These are phyloP conservation scores for Fraxinus nigra DNA, from an alignment of 305 asterid species.

Conservation along the genomic window DNA sequence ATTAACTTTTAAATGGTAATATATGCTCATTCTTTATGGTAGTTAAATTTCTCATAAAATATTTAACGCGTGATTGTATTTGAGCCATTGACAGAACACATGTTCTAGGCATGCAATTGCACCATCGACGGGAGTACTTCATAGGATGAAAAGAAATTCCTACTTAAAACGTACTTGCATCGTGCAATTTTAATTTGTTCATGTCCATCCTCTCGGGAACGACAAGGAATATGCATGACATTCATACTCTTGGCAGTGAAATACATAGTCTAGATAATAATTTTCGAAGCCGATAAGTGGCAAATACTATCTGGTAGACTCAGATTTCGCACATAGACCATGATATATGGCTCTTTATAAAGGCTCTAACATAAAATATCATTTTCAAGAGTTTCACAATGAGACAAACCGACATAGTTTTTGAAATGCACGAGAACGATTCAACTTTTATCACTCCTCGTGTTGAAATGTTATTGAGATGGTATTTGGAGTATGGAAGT, in stretches of 20 bases:
- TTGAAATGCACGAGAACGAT: background rate
- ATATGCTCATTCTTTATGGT: background rate
- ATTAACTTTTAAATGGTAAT: background rate
- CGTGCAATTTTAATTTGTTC: background rate
- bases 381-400: background rate
- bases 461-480: no score
- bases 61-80: background rate
- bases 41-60: no score
- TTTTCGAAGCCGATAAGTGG: background rate
- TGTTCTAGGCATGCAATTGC: background rate
- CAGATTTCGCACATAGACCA: background rate
- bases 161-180: background rate
- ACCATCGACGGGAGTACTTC: background rate
- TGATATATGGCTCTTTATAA: background rate
- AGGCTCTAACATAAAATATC: background rate
- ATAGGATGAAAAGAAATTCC: no score
- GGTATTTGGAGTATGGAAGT: no score
- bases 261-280: background rate
- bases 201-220: background rate
- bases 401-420: background rate
- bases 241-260: background rate
- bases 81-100: background rate
- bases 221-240: background rate
- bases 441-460: no score
- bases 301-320: background rate